These are phyloP conservation scores for Ramicandelaber brevisporus DNA, from an alignment of 192 early-diverging fungal species.

Conservation along the genomic window DNA sequence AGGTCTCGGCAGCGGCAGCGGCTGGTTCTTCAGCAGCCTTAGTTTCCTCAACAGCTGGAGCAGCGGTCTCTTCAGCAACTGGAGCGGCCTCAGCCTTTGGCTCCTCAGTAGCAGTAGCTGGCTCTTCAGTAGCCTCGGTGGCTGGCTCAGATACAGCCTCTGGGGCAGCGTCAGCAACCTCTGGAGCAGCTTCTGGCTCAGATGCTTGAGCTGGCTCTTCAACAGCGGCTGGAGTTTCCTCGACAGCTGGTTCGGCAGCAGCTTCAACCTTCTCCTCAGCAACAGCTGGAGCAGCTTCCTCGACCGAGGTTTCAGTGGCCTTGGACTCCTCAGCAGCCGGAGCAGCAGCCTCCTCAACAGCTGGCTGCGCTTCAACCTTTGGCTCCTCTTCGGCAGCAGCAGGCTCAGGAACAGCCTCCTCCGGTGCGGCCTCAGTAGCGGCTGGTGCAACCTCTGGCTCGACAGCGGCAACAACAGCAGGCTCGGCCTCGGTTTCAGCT, in stretches of 20 bases:
- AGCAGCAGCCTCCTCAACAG: background rate
- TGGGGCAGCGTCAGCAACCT: no score
- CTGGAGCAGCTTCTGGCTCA: no score
- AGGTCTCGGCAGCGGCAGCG: background rate
- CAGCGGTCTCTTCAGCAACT: background rate
- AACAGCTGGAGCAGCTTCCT: background rate
- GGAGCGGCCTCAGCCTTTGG: background rate
- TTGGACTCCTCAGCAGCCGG: background rate
- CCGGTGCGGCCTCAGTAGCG: no score
- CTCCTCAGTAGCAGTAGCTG: background rate
- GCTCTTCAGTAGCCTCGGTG: no score
- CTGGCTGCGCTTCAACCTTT: background rate
- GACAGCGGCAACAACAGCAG: no score
- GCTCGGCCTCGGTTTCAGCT: no score
- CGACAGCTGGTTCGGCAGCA: constrained; percentile 1
- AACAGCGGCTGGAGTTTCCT: background rate
- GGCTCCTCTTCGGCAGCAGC: background rate
- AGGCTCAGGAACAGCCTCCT: no score
- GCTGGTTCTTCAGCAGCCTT: background rate
- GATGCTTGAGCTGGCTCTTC: no score
- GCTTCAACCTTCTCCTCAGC: constrained; percentile 3
- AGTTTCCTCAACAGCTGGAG: background rate
- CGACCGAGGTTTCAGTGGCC: background rate
- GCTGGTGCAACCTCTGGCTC: no score
- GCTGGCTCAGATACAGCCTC: no score